Conservation (phyloP, 75 land plant genomes). For the Pinus taeda region DNA sequence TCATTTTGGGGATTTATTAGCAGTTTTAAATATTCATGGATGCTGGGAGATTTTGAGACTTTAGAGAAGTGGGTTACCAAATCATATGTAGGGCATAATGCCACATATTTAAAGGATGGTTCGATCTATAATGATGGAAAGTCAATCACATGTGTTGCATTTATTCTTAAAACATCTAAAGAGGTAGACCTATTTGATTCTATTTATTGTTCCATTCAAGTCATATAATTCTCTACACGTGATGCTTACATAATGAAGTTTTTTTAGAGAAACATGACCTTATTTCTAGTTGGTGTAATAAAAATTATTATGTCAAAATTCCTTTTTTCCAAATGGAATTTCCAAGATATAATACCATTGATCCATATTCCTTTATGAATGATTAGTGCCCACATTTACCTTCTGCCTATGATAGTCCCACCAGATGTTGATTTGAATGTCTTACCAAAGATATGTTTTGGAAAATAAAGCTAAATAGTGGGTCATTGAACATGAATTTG, state of each 20-base stretch:
- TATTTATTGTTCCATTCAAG: constrained; percentile 71
- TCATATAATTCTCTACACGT: constrained; percentile 90
- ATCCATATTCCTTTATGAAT: constrained; percentile 83
- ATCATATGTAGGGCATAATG: constrained; percentile 88
- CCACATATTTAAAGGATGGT: constrained; percentile 78
- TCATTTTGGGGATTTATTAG: constrained; percentile 67
- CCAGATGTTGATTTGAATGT: constrained; percentile 31
- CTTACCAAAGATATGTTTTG: background rate
- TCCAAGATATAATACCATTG: constrained; percentile 83
- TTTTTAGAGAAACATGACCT: constrained; percentile 61
- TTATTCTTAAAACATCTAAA: too few relatives aligned
- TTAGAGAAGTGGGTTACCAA: constrained; percentile 81
- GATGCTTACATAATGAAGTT: constrained; percentile 92
- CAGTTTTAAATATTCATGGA: constrained; percentile 59
- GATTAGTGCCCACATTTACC: constrained; percentile 89
- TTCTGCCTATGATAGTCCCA: constrained; percentile 54
- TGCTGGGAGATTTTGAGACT: constrained; percentile 71
- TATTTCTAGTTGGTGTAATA: constrained; percentile 87
- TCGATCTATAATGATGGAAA: too few relatives aligned
- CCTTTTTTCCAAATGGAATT: constrained; percentile 97
- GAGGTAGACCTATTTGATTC: constrained; percentile 24
- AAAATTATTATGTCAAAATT: constrained; percentile 40
- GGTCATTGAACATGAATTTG: too few relatives aligned
- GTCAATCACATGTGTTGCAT: too few relatives aligned
- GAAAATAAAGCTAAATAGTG: too few relatives aligned